These are phyloP conservation scores for Dalbergia cochinchinensis DNA, from an alignment of 306 rosid species.

Conservation along the genomic window DNA sequence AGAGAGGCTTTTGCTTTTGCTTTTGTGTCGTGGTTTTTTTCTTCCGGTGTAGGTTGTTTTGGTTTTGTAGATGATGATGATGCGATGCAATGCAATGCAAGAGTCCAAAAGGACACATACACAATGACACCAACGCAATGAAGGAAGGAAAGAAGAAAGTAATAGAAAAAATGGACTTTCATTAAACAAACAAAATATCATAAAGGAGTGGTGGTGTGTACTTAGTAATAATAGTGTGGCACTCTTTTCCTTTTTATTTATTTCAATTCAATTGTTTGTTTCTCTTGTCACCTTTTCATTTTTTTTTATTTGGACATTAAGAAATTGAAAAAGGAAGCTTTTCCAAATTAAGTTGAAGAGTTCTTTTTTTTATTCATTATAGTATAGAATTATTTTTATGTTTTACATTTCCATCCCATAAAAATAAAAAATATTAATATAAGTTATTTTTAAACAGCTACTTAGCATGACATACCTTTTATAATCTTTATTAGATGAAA, in stretches of 20 bases:
- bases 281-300: neutral
- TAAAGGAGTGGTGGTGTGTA: neutral
- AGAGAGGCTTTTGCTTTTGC: conserved; percentile 27
- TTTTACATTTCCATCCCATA: too few species aligned
- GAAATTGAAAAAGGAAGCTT: too few species aligned
- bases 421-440: too few species aligned
- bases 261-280: neutral
- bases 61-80: conserved; percentile 31
- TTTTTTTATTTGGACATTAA: neutral
- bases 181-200: conserved; percentile 32
- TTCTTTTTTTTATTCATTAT: too few species aligned
- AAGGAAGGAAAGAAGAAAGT: conserved; percentile 8
- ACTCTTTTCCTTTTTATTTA: neutral
- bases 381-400: too few species aligned
- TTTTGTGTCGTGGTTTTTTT: neutral
- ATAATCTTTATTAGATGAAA: too few species aligned
- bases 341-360: too few species aligned
- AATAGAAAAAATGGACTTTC: conserved; percentile 13
- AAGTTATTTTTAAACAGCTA: too few species aligned
- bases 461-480: too few species aligned
- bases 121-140: conserved; percentile 29
- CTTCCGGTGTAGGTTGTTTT: neutral
- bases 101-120: conserved; percentile 58
- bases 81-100: conserved; percentile 55
- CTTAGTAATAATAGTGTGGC: neutral